Evolutionary conservation across 768 basidiomycete genomes (phyloP), one percentile per base, ranked within the genome.

Genomic region (Lactifluus pinguis): DNA sequence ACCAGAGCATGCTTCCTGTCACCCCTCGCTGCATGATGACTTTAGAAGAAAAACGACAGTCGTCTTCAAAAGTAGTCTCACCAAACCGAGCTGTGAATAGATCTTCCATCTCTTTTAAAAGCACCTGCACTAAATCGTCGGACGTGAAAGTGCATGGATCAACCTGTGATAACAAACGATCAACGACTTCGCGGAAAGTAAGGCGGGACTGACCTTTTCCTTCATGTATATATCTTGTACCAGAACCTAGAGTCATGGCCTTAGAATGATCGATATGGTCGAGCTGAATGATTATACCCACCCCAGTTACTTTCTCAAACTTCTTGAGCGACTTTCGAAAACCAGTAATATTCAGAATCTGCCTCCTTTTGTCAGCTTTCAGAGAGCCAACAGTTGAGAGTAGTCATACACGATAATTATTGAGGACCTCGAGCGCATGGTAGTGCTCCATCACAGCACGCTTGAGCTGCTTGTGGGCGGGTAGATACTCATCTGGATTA

Each of bases 271-370:
- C 41, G 51, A 49, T 25, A 25, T 36, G 32, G 4, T 6, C 2
- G 30, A 58, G 49, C 17, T 8, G 47, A 19, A 36, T 38, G 8
- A 15, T 61, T 70, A 8, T 66, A 87, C 71, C 79, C 83, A 15
- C 86, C 71, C 79, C 83, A 14, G 92, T 87, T 4, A 80, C 73
- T 70, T 91, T 94, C 68, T 87, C 88, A 63, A 90, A 93, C 70
- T 92, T 93, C 73, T 88, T 92, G 59, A 93, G 70, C 0, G 85
- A 85, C 70, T 93, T 93, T 30, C 89, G 79, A 70, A 97, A 93
- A 1, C 95, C 97, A 1, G 91, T 89, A 10, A 93, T 72, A 71
- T 99, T 98, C 44, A 98, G 73, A 49, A 88, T 83, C 86, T 92
- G 64, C 32, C 49, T n/a, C 42, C 14, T 49, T 6, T 44, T 62